Conservation (phyloP, 2,329 filamentous ascomycete species). For the Hymenoscyphus scutula region DNA sequence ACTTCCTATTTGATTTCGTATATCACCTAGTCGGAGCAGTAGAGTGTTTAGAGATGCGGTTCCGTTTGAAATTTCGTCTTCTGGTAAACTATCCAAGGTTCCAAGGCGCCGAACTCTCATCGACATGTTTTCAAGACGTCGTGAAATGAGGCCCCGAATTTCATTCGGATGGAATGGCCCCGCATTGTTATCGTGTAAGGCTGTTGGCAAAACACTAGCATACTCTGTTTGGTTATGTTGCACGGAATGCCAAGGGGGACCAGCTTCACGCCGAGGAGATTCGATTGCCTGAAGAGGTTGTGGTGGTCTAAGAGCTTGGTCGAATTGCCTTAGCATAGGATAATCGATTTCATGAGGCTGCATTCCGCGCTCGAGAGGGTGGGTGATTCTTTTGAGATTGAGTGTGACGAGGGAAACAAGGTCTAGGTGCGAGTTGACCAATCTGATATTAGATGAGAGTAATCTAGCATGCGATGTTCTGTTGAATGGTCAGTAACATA, state of each 20-base stretch:
- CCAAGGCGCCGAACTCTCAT: constrained; percentile 25
- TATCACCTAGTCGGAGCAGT: constrained; percentile 20
- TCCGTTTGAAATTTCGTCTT: constrained; percentile 2
- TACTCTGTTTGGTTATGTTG: constrained; percentile 9
- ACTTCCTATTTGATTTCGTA: constrained; percentile 21
- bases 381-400: constrained; percentile 26
- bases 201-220: constrained; percentile 6
- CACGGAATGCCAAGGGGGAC: constrained; percentile 19
- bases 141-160: constrained; percentile 17
- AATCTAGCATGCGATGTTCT: constrained; percentile 19
- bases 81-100: constrained; percentile 19
- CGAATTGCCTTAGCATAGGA: constrained; percentile 27
- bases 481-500: background rate
- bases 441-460: constrained; percentile 22
- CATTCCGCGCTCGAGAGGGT: constrained; percentile 23
- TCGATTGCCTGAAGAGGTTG: constrained; percentile 22
- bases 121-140: constrained; percentile 26
- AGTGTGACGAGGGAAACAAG: constrained; percentile 24
- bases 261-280: background rate
- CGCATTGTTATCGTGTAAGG: background rate
- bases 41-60: constrained; percentile 15
- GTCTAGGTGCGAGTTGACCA: constrained; percentile 27
- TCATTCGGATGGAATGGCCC: constrained; percentile 16
- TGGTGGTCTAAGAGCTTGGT: constrained; percentile 26
- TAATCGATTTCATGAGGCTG: constrained; percentile 26